A percentile compares a stretch with the other conserved stretches of the same genome.
phyloP scores from a whole-genome alignment of 2,329 filamentous ascomycete species.

The Paramyrothecium roridum region DNA sequence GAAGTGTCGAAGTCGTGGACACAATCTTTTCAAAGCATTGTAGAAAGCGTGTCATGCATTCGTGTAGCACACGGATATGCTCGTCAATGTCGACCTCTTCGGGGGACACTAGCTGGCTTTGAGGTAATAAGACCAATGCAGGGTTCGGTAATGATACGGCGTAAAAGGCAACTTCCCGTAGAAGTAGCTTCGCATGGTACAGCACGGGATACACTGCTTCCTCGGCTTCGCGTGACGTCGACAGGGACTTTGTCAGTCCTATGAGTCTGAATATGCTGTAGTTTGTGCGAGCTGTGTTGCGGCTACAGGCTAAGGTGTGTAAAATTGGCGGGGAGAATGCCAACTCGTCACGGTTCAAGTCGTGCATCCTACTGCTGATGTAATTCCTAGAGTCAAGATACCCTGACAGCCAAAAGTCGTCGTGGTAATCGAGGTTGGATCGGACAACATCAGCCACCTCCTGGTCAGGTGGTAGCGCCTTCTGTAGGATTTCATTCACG shows the following conservation, averaged over 20 bases:
- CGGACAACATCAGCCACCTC: slow-evolving; percentile 38
- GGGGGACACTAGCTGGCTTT: slow-evolving; percentile 15
- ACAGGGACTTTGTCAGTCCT: slow-evolving; percentile 46
- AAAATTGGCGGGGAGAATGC: slow-evolving; percentile 46
- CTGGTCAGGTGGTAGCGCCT: slow-evolving; percentile 38
- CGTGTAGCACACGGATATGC: slow-evolving; percentile 45
- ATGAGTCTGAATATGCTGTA: slow-evolving; percentile 53
- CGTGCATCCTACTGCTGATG: slow-evolving; percentile 10
- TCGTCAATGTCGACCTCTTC: slow-evolving; percentile 46
- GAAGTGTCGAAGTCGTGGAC: slow-evolving; percentile 32
- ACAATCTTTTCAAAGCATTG: slow-evolving; percentile 48
- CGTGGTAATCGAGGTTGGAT: slow-evolving; percentile 48
- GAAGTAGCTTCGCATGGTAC: slow-evolving; percentile 51
- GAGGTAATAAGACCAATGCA: slow-evolving; percentile 25
- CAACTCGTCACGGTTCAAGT: slow-evolving; percentile 25
- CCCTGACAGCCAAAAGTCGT: slow-evolving; percentile 57
- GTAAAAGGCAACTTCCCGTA: slow-evolving; percentile 53
- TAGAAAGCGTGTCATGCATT: slow-evolving; percentile 49
- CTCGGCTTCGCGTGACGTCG: slow-evolving; percentile 45
- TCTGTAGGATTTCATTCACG: slow-evolving; percentile 51
- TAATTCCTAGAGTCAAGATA: slow-evolving; percentile 34
- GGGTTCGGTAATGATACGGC: slow-evolving; percentile 49
- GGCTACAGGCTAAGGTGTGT: slow-evolving; percentile 47
- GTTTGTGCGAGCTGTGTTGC: slow-evolving; percentile 44
- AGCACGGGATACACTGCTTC: slow-evolving; percentile 46